Evolutionary conservation across 129 eudicot species (phyloP).

Genomic region (Artemisia annua): DNA sequence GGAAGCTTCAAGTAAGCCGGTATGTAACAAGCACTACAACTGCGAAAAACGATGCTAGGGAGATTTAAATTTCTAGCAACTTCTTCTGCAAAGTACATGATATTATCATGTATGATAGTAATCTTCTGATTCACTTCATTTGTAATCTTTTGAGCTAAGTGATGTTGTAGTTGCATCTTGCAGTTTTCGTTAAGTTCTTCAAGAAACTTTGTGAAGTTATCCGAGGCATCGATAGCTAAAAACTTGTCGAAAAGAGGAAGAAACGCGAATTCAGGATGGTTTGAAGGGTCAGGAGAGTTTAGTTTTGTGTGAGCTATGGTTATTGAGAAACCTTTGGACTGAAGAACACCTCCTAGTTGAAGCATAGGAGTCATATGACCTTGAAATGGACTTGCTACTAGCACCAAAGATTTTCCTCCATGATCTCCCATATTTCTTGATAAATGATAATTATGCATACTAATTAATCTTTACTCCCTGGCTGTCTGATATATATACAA

Average conservation of each 20-base stretch:
- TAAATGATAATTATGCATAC: not conserved
- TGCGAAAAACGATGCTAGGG: slow-evolving; percentile 31
- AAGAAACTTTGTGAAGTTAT: slow-evolving; percentile 12
- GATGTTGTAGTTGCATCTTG: slow-evolving; percentile 29
- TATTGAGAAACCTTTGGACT: slow-evolving; percentile 56
- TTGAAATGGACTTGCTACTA: slow-evolving; percentile 55
- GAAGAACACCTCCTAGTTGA: slow-evolving; percentile 55
- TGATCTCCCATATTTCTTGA: slow-evolving; percentile 23
- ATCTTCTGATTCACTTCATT: not conserved
- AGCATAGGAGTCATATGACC: slow-evolving; percentile 78
- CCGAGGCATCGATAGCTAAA: slow-evolving; percentile 21
- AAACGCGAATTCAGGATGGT: slow-evolving; percentile 34
- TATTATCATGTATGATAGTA: slow-evolving; percentile 34
- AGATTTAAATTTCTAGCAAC: slow-evolving; percentile 33
- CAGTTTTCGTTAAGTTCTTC: slow-evolving; percentile 33
- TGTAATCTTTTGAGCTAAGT: slow-evolving; percentile 20
- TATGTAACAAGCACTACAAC: slow-evolving; percentile 21
- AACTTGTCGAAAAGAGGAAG: slow-evolving; percentile 34
- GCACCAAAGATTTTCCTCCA: slow-evolving; percentile 35
- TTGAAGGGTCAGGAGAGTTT: slow-evolving; percentile 42
- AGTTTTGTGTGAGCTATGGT: slow-evolving; percentile 46
- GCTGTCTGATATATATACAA: not conserved
- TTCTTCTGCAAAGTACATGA: slow-evolving; percentile 27
- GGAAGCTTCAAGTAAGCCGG: slow-evolving; percentile 32
- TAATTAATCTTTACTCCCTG: not conserved